These are phyloP conservation scores for Asparagopsis taxiformis DNA, from an alignment of 31 red algal genomes.

Conservation along the genomic window DNA sequence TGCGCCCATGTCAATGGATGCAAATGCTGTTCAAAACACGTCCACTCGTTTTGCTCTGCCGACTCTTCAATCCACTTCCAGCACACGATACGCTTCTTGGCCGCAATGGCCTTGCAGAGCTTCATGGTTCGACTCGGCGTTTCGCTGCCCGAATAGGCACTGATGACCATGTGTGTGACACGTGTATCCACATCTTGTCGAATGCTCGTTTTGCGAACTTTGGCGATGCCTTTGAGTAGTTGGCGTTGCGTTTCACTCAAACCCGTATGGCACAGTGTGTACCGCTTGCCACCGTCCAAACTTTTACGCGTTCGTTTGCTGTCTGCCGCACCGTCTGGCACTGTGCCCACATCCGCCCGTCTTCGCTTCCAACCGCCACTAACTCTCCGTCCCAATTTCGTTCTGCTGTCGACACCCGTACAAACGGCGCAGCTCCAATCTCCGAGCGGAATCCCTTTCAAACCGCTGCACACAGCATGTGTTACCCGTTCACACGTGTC, in stretches of 20 bases:
- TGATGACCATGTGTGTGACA: constrained; percentile 42
- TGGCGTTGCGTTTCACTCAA: constrained; percentile 15
- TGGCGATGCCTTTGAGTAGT: constrained; percentile 7
- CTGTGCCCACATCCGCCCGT: background rate
- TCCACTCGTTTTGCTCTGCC: background rate
- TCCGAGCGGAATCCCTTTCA: constrained; percentile 31
- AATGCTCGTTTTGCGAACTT: constrained; percentile 7
- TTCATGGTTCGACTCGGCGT: constrained; percentile 45
- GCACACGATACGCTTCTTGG: constrained; percentile 24
- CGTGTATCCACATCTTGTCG: constrained; percentile 22
- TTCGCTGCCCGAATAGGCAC: background rate
- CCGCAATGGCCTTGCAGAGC: constrained; percentile 44
- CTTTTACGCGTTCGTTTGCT: constrained; percentile 17
- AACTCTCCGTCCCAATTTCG: too few species aligned
- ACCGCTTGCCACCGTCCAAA: constrained; percentile 8
- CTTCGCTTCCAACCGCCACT: too few species aligned
- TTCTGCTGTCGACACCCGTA: too few species aligned
- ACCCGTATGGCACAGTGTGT: constrained; percentile 31
- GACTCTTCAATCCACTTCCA: constrained; percentile 42
- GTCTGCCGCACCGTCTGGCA: background rate
- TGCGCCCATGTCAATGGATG: constrained; percentile 30
- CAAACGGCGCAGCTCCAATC: constrained; percentile 55
- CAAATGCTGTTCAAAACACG: background rate
- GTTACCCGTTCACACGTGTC: constrained; percentile 40
- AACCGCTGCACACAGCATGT: constrained; percentile 29